Conservation (phyloP, 768 basidiomycete genomes). For the Suillus paluster region DNA sequence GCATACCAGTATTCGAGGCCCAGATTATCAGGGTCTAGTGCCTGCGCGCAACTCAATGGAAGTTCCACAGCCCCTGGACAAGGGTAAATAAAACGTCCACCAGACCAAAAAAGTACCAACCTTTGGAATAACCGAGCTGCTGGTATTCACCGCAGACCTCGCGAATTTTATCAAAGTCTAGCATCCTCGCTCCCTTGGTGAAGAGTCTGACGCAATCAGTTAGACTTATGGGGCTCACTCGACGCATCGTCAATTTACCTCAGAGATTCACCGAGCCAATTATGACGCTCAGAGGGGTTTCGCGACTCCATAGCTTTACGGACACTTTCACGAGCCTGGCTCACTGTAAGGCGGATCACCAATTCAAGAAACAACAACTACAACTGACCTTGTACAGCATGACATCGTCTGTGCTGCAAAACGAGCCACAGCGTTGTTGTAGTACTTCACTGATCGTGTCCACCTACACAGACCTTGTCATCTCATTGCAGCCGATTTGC, state of each 20-base stretch:
- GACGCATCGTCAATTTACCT: constrained; percentile 52
- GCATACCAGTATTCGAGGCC: constrained; percentile 80
- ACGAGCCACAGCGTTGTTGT: constrained; percentile 93
- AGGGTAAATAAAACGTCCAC: constrained; percentile 6
- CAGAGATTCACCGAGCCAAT: constrained; percentile 84
- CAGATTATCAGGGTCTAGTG: constrained; percentile 74
- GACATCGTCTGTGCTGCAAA: constrained; percentile 98
- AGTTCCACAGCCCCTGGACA: constrained; percentile 79
- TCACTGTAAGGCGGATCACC: constrained; percentile 10
- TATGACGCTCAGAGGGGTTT: constrained; percentile 73
- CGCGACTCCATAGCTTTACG: constrained; percentile 86
- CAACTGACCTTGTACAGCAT: constrained; percentile 87
- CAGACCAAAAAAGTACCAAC: constrained; percentile 41
- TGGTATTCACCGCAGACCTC: constrained; percentile 93
- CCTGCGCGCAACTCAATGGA: constrained; percentile 80
- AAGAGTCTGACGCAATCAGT: constrained; percentile 63
- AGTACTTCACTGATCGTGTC: constrained; percentile 96
- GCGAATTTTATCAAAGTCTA: constrained; percentile 82
- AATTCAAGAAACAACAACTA: constrained; percentile 7
- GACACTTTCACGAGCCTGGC: constrained; percentile 89
- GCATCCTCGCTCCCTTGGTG: constrained; percentile 82
- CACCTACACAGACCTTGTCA: constrained; percentile 56
- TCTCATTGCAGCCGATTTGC: not conserved
- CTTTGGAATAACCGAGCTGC: constrained; percentile 80
- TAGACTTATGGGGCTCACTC: constrained; percentile 1